Evolutionary conservation across 2,329 filamentous ascomycete genomes (phyloP), one percentile per base, ranked within the genome.

Genomic region (Alternaria solani): DNA sequence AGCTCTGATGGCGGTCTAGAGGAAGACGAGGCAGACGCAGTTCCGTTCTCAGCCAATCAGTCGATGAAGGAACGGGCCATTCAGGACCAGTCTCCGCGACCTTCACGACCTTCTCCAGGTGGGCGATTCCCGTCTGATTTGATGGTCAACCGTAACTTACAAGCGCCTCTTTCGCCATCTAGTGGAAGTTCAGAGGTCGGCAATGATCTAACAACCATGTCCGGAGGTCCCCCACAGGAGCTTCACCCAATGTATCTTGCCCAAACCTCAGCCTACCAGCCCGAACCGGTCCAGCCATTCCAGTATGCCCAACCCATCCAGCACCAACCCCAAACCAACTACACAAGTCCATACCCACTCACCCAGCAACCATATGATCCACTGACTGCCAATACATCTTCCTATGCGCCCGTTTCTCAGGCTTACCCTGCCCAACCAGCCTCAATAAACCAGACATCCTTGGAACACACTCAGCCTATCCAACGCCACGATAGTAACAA

Each of bases 101-200:
- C 86, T 71, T 86, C 86, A 79, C 89, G 93, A 79, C 91, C 92
- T 77, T 88, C 92, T 86, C 89, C 93, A 89, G 94, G 94, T 89
- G 94, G 94, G 84, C 89, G 94, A 80, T 99, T 99, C 83, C 94
- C 94, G 81, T 96, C 92, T 81, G 94, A 97, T 84, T 84, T 98
- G 72, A 89, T 93, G 83, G 87, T 96, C 78, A 91, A 93, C 79
- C 89, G 92, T 83, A 89, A 91, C 85, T 89, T 93, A 88, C 90
- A 93, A 81, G 89, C 87, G 76, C 88, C 91, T 76, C 84, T 89
- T 76, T 93, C 91, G 75, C 91, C 91, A 62, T 92, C 91, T 84
- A 96, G 92, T 84, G 88, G 89, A 79, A 92, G 89, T 79, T 94
- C 91, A 70, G 88, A 81, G 54, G 65, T 86, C 65, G 88, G 89